Evolutionary conservation across 208 protist species (phyloP).

Genomic region (Trypanosoma cruzi): DNA sequence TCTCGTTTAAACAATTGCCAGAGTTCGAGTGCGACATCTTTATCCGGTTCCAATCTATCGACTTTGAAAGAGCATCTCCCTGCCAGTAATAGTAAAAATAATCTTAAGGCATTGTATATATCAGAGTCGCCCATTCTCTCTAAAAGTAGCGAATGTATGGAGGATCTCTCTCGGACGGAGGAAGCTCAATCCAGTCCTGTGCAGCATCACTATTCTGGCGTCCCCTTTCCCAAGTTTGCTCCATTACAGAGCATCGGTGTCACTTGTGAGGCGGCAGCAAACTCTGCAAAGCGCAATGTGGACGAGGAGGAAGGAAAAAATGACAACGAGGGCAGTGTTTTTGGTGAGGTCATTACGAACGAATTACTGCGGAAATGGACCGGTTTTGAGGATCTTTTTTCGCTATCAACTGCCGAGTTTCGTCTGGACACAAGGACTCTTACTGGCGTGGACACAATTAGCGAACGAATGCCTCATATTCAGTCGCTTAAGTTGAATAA

Average conservation of each 20-base stretch:
- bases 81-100: neutral
- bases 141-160: neutral
- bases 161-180: neutral
- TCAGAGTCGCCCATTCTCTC: neutral
- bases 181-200: neutral
- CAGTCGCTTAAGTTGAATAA: constrained; percentile 66
- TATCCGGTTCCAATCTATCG: neutral
- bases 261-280: neutral
- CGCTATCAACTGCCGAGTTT: constrained; percentile 66
- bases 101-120: neutral
- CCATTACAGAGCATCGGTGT: neutral
- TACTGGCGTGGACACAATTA: constrained; percentile 63
- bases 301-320: neutral
- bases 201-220: neutral
- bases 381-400: constrained; percentile 72
- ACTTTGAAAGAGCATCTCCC: neutral
- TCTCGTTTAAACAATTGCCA: neutral
- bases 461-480: constrained; percentile 49
- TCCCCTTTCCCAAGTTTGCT: neutral
- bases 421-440: constrained; percentile 59
- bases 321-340: constrained; percentile 1
- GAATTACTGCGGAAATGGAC: constrained; percentile 75
- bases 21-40: neutral
- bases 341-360: constrained; percentile 47
- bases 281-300: neutral